phyloP scores from a whole-genome alignment of 306 rosid species.

The Quercus bicolor region DNA sequence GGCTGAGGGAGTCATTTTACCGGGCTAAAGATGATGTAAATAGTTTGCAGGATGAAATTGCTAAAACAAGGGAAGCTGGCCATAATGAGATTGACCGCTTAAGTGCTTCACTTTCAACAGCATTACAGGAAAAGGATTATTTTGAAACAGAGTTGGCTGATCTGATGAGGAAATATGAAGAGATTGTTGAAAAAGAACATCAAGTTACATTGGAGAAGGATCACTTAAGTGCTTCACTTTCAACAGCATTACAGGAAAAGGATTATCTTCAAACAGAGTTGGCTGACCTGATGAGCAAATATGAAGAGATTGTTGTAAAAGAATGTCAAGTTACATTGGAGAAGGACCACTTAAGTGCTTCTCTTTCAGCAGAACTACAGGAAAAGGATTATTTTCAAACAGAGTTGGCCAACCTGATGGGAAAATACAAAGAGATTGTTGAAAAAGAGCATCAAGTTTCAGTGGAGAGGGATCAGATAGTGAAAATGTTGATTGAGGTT shows the following conservation, averaged over 20 bases:
- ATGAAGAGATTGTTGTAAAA: constrained; percentile 45
- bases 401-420: constrained; percentile 57
- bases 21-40: constrained; percentile 42
- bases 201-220: constrained; percentile 59
- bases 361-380: constrained; percentile 59
- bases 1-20: constrained; percentile 64
- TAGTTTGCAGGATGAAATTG: constrained; percentile 52
- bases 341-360: constrained; percentile 45
- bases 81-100: constrained; percentile 44
- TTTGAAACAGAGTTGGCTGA: constrained; percentile 63
- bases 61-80: constrained; percentile 57
- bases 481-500: constrained; percentile 58
- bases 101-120: constrained; percentile 53
- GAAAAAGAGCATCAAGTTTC: constrained; percentile 52
- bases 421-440: constrained; percentile 46
- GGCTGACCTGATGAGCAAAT: constrained; percentile 48
- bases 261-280: constrained; percentile 64
- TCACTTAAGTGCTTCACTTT: constrained; percentile 32
- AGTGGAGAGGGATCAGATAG: constrained; percentile 56
- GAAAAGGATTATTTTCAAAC: constrained; percentile 57
- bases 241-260: constrained; percentile 62
- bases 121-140: constrained; percentile 62
- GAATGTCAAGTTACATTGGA: constrained; percentile 36
- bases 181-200: constrained; percentile 50
- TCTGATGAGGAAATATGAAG: constrained; percentile 44